These are phyloP conservation scores for Phaeoacremonium minimum DNA, from an alignment of 2,329 filamentous ascomycete genomes.

Conservation along the genomic window DNA sequence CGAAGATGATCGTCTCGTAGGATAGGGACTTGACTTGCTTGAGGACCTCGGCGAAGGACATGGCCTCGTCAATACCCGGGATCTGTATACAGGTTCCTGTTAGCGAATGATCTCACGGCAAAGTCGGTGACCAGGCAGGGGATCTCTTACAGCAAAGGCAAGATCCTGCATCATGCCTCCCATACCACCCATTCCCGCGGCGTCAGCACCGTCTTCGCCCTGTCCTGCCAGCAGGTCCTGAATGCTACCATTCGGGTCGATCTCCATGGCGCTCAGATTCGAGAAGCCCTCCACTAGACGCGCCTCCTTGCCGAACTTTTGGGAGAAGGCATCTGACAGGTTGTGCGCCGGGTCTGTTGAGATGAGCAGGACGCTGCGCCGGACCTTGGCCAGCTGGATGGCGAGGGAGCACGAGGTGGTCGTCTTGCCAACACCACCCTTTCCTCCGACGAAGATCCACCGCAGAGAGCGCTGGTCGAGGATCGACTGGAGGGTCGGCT, in stretches of 20 bases:
- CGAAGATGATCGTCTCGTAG: constrained; percentile 99
- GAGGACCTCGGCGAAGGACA: constrained; percentile 98
- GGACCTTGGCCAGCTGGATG: constrained; percentile 92
- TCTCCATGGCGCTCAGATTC: constrained; percentile 97
- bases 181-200: constrained; percentile 61
- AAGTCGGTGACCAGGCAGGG: too few species aligned
- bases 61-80: constrained; percentile 96
- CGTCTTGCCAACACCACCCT: constrained; percentile 97
- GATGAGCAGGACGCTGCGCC: constrained; percentile 94
- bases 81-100: constrained; percentile 67
- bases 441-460: constrained; percentile 99
- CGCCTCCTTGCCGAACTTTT: constrained; percentile 99
- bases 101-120: too few species aligned
- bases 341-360: constrained; percentile 98
- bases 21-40: constrained; percentile 99
- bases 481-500: constrained; percentile 90
- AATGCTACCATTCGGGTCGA: constrained; percentile 96
- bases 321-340: constrained; percentile 92
- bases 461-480: constrained; percentile 92
- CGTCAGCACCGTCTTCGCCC: constrained; percentile 57
- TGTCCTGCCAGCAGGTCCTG: constrained; percentile 83
- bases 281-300: constrained; percentile 86
- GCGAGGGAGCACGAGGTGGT: constrained; percentile 98
- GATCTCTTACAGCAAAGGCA: constrained; percentile 78
- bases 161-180: constrained; percentile 97